A percentile compares a stretch with the other conserved stretches of the same genome.
These are phyloP conservation scores for Fusarium sublunatum DNA, from an alignment of 2,329 filamentous ascomycete genomes.

Conservation along the genomic window DNA sequence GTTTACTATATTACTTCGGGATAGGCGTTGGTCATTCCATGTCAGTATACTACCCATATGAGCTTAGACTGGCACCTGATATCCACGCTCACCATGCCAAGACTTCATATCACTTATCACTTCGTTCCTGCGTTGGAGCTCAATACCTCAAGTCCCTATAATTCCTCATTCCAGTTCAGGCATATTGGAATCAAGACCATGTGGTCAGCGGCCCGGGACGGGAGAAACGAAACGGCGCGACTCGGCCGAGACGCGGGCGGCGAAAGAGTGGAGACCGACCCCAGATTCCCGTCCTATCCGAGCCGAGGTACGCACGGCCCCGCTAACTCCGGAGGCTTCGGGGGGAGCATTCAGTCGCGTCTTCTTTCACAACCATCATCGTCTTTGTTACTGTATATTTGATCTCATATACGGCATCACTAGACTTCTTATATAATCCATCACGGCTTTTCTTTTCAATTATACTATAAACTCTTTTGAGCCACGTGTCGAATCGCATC, in stretches of 20 bases:
- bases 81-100: too few relatives aligned
- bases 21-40: too few relatives aligned
- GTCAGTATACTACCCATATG: too few relatives aligned
- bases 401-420: not conserved
- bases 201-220: conserved; percentile 20
- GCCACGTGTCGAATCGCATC: conserved; percentile 2
- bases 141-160: too few relatives aligned
- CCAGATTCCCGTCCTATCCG: conserved; percentile 32
- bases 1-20: too few relatives aligned
- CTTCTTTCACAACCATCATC: conserved; percentile 1
- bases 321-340: conserved; percentile 5
- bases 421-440: too few relatives aligned
- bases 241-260: conserved; percentile 37
- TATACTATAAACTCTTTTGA: not conserved
- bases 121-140: too few relatives aligned
- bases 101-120: too few relatives aligned
- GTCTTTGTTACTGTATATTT: not conserved
- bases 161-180: too few relatives aligned
- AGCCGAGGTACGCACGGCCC: conserved; percentile 37
- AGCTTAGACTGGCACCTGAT: too few relatives aligned
- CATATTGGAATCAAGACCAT: not conserved
- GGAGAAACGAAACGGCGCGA: conserved; percentile 6
- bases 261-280: conserved; percentile 18
- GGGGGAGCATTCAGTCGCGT: conserved; percentile 1
- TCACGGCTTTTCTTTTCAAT: too few relatives aligned